Percentiles rank a stretch among this genome's conserved stretches.
Conservation (phyloP, 495 filamentous ascomycete genomes). For the Margaritispora aquatica region DNA sequence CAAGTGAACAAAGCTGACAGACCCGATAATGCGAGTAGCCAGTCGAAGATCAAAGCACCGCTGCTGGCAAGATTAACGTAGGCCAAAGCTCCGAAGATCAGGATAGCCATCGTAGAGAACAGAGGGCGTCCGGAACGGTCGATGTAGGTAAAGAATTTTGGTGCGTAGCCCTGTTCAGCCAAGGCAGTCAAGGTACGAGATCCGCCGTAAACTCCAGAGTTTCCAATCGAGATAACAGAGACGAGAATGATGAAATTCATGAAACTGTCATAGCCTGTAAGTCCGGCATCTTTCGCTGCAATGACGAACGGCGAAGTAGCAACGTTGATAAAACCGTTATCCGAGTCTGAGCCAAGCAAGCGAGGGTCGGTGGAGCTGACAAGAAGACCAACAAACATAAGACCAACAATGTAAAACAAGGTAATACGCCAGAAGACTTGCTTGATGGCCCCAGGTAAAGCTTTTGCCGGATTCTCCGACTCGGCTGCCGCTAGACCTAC, state of each 20-base stretch:
- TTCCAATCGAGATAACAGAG: constrained; percentile 61
- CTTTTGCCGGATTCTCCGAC: constrained; percentile 55
- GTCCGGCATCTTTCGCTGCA: constrained; percentile 58
- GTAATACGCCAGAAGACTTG: constrained; percentile 71
- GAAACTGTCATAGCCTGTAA: constrained; percentile 60
- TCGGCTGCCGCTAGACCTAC: constrained; percentile 70
- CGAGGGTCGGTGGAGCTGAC: constrained; percentile 48
- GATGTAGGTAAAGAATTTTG: constrained; percentile 52
- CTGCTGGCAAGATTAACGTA: constrained; percentile 40
- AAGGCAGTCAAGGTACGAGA: constrained; percentile 63
- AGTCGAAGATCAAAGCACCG: constrained; percentile 47
- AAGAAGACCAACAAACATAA: constrained; percentile 69
- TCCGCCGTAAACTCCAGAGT: constrained; percentile 62
- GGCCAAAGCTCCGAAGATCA: constrained; percentile 46
- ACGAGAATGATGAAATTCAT: constrained; percentile 71
- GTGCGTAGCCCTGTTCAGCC: constrained; percentile 49
- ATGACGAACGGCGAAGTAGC: constrained; percentile 72
- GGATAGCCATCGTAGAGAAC: constrained; percentile 35
- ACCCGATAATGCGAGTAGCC: constrained; percentile 51
- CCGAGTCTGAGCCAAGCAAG: constrained; percentile 41
- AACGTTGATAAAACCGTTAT: constrained; percentile 43
- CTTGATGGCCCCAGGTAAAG: constrained; percentile 61
- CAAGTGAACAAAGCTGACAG: constrained; percentile 51
- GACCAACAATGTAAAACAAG: constrained; percentile 62
- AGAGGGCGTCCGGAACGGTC: constrained; percentile 55